These are phyloP conservation scores for Zygoascus meyerae DNA, from an alignment of 1,139 yeast genomes.

Conservation along the genomic window DNA sequence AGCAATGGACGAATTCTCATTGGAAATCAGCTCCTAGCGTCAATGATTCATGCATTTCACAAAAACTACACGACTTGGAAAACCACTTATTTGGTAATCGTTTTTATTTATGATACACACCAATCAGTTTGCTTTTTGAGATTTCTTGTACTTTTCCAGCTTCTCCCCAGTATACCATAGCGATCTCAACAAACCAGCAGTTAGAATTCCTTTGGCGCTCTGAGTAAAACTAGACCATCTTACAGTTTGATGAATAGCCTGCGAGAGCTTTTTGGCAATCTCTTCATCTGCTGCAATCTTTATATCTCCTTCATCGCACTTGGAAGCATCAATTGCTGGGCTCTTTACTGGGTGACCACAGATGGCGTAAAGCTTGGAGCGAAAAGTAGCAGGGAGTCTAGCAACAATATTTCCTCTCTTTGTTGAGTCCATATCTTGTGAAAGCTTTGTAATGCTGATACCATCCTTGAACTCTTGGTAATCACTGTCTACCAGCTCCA, in stretches of 20 bases:
- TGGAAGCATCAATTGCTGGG: constrained; percentile 10
- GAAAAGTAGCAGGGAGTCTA: constrained; percentile 49
- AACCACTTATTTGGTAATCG: too few relatives aligned
- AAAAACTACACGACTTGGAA: too few relatives aligned
- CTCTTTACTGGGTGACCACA: constrained; percentile 28
- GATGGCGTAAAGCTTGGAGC: constrained; percentile 38
- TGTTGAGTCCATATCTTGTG: constrained; percentile 34
- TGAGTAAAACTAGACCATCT: constrained; percentile 67
- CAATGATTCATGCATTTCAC: too few relatives aligned
- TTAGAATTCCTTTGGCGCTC: constrained; percentile 72
- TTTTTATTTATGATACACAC: too few relatives aligned
- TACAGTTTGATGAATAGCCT: constrained; percentile 54
- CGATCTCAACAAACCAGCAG: constrained; percentile 78
- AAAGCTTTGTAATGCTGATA: constrained; percentile 28
- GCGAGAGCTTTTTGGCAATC: constrained; percentile 39
- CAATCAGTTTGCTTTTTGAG: constrained; percentile 4
- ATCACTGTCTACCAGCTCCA: constrained; percentile 24
- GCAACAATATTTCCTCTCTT: constrained; percentile 37
- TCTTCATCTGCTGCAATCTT: constrained; percentile 39
- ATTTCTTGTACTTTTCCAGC: constrained; percentile 31
- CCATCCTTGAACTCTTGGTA: constrained; percentile 19
- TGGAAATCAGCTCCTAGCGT: too few relatives aligned
- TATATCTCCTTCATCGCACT: constrained; percentile 32
- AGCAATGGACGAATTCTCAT: too few relatives aligned
- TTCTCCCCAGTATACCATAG: constrained; percentile 76